Percentiles rank a stretch among this genome's conserved stretches.
Conservation (phyloP, 192 early-diverging fungal species). For the Backusella liffmaniae region DNA sequence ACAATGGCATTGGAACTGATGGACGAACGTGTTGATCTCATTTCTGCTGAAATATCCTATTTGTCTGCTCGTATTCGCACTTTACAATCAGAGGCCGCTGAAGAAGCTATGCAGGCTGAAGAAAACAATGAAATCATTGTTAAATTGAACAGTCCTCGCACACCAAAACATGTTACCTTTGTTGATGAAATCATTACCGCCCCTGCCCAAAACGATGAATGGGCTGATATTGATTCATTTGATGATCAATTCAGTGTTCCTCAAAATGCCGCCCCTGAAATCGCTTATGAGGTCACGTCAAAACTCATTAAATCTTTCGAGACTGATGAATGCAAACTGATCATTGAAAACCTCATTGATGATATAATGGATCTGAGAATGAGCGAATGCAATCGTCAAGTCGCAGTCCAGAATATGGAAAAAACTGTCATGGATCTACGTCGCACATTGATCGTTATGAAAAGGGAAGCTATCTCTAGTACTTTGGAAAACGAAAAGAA, state of each 20-base stretch:
- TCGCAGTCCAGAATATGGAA: slow-evolving; percentile 48
- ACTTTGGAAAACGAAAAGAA: slow-evolving; percentile 26
- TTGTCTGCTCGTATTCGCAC: slow-evolving; percentile 51
- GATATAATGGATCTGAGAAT: slow-evolving; percentile 53
- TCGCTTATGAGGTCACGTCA: slow-evolving; percentile 49
- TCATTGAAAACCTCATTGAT: slow-evolving; percentile 54
- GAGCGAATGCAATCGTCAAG: slow-evolving; percentile 43
- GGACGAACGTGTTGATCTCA: slow-evolving; percentile 56
- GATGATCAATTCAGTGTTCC: slow-evolving; percentile 36
- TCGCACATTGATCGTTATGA: slow-evolving; percentile 55
- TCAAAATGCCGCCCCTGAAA: slow-evolving; percentile 41
- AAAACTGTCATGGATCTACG: slow-evolving; percentile 51
- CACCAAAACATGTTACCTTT: slow-evolving; percentile 33
- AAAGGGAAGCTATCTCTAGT: slow-evolving; percentile 36
- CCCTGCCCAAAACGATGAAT: slow-evolving; percentile 18
- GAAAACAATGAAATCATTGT: slow-evolving; percentile 8
- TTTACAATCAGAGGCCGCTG: slow-evolving; percentile 51
- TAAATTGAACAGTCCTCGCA: neutral
- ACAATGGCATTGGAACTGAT: slow-evolving; percentile 43
- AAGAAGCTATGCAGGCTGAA: slow-evolving; percentile 17
- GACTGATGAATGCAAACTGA: slow-evolving; percentile 44
- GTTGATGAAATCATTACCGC: slow-evolving; percentile 33
- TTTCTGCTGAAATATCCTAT: slow-evolving; percentile 59
- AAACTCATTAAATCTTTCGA: slow-evolving; percentile 51
- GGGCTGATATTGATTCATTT: slow-evolving; percentile 35